These are phyloP conservation scores for Sarcodon sp. DNA, from an alignment of 768 basidiomycete species.

Conservation along the genomic window DNA sequence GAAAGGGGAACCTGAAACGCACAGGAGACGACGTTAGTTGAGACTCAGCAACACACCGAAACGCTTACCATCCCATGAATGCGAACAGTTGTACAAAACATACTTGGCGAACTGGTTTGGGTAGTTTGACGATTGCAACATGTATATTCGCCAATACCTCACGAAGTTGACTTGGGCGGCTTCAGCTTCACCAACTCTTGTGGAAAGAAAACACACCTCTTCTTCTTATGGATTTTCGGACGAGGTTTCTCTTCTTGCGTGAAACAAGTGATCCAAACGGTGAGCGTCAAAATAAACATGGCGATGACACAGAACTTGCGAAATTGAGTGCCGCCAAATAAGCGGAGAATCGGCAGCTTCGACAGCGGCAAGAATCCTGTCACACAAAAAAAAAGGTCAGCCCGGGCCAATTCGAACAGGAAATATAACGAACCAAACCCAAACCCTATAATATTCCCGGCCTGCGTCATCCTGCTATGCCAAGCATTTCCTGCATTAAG, in stretches of 20 bases:
- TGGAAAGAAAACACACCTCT: slow-evolving; percentile 8
- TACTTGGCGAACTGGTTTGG: slow-evolving; percentile 75
- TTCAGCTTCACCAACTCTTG: not conserved
- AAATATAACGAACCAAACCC: slow-evolving; percentile 41
- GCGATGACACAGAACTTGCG: slow-evolving; percentile 89
- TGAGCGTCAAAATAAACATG: slow-evolving; percentile 62
- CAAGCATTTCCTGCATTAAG: slow-evolving; percentile 94
- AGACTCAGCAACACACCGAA: not conserved
- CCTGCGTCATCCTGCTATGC: slow-evolving; percentile 93
- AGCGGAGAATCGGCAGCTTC: slow-evolving; percentile 59
- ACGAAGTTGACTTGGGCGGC: slow-evolving; percentile 35
- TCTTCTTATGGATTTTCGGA: slow-evolving; percentile 23
- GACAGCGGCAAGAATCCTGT: slow-evolving; percentile 83
- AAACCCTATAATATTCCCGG: slow-evolving; percentile 94
- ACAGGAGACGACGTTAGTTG: slow-evolving; percentile 2
- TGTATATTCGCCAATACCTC: slow-evolving; percentile 76
- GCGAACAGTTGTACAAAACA: slow-evolving; percentile 92
- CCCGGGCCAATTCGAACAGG: not conserved
- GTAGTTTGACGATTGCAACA: slow-evolving; percentile 58
- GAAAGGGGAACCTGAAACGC: slow-evolving; percentile 72
- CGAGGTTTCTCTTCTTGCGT: slow-evolving; percentile 73
- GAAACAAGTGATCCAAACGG: slow-evolving; percentile 83
- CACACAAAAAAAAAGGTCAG: not conserved
- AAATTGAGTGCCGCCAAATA: slow-evolving; percentile 88
- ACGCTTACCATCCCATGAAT: slow-evolving; percentile 85